Evolutionary conservation across 192 early-diverging fungal genomes (phyloP).

Genomic region (Coemansia sp.): DNA sequence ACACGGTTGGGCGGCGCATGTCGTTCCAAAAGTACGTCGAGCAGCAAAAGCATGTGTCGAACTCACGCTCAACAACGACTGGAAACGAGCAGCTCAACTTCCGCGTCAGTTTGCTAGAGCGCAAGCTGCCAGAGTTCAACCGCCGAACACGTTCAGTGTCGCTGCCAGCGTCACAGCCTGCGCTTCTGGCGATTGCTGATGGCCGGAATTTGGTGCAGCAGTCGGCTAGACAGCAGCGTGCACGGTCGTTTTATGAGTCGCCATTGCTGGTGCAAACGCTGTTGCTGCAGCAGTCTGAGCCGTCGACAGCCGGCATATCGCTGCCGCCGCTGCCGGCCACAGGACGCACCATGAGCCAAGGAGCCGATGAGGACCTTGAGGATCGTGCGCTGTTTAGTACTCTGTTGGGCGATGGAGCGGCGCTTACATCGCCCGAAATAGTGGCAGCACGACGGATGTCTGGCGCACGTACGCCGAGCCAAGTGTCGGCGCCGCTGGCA

Average conservation of each 20-base stretch:
- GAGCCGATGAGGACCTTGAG: conserved; percentile 28
- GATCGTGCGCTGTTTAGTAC: conserved; percentile 41
- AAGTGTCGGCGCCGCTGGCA: conserved; percentile 10
- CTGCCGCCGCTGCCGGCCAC: conserved; percentile 12
- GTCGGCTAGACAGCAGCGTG: conserved; percentile 21
- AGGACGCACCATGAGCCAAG: conserved; percentile 8
- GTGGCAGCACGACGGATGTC: conserved; percentile 24
- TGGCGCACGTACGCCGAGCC: conserved; percentile 4
- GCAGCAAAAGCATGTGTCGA: conserved; percentile 23
- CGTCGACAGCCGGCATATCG: conserved; percentile 3
- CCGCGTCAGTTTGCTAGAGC: conserved; percentile 50
- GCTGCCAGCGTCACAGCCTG: conserved; percentile 26
- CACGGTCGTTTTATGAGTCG: conserved; percentile 36
- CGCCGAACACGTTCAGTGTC: conserved; percentile 30
- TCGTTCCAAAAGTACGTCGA: conserved; percentile 48
- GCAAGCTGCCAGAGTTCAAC: conserved; percentile 10
- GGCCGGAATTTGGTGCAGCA: conserved; percentile 1
- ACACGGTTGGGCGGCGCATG: conserved; percentile 7
- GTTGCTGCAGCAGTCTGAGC: conserved; percentile 14
- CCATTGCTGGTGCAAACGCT: conserved; percentile 41
- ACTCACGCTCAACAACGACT: conserved; percentile 6
- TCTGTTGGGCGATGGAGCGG: conserved; percentile 49
- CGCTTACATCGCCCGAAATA: conserved; percentile 25
- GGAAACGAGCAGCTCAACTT: conserved; percentile 50
- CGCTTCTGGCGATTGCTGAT: conserved; percentile 4